Base-by-base conservation (phyloP, 2,329 filamentous ascomycete species). In the Xylariaceae sp. region DNA sequence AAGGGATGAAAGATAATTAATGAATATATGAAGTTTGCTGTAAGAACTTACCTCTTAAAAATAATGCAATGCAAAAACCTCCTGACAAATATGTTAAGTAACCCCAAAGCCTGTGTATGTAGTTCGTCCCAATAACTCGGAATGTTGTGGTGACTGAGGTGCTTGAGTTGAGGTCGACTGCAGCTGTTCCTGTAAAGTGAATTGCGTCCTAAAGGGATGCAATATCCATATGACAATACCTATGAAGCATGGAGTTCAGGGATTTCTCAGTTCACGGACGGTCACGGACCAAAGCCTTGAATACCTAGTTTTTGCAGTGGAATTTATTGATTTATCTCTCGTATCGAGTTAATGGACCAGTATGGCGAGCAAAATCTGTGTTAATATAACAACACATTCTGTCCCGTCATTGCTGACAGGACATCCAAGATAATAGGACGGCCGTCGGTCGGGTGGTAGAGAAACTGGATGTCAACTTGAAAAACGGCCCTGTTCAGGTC, bases 401-500 rank as follows among this genome's bases (percentile, higher is more conserved):
- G 11, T 15, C 15, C 34, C n/a, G 18, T 35, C 4, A 50, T 2
- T 13, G 44, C 7, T 9, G 2, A 15, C 3, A 7, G 23, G 23
- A 30, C 23, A 5, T 30, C 5, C 11, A 2, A 13, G 5, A 34
- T 13, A 18, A 10, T n/a, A 5, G 34, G n/a, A 30, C 37, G 13
- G 45, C 53, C 48, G 54, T 57, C 34, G 17, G 50, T 51, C 15
- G 41, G 18, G 51, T 35, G 53, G 23, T 30, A 45, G 7, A 41
- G 13, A 17, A 18, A 45, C 56, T 51, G 54, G 41, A 37, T 17
- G 35, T 60, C 48, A 59, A 60, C 53, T 61, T 59, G 17, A 56
- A 35, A 56, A 59, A 61, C 5, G 54, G 47, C 57, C 48, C 63
- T 65, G 64, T 41, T 60, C 41, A 59, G 55, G 59, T 65, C 45